Base-by-base conservation (phyloP, 2,329 filamentous ascomycete species). In the Aspergillus sp. region DNA sequence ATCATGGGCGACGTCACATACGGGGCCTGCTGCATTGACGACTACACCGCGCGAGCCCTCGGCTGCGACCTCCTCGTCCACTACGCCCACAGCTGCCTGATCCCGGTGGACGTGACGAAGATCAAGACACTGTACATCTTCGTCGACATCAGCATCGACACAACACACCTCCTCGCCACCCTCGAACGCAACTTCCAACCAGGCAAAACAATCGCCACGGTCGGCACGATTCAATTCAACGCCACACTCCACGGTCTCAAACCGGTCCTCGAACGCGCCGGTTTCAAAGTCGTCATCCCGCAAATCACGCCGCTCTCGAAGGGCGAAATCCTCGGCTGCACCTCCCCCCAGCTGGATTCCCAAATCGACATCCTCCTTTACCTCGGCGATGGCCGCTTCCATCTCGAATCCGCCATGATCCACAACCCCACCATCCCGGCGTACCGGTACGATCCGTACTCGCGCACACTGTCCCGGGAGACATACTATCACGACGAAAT, bases 1-100 rank as follows among this genome's bases (percentile, higher is more conserved):
- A 99, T 99, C 75, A 99, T 99, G 95, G 95, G 95, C 62, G 95
- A 99, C 74, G 95, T 99, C 49, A 99, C 95, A 1, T 99, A 99
- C 75, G 95, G 95, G 63, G 95, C 95, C 22, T 99, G 95, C 81
- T 99, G 95, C 73, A 97, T 99, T 69, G 95, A 99, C 74, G 95
- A 99, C 78, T 99, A 96, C 78, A 99, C 95, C 0, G 96, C 95
- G 1, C 84, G 94, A 49, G 95, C 96, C 0, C 84, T 99, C 22
- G 95, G 92, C 1, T 99, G 95, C 74, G 95, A 99, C 69, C 81
- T 99, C 6, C 83, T 99, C 10, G 91, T 99, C 1, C 95, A 99
- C 78, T 99, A 99, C 73, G 95, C 95, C 1, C 95, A 99, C 78
- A 96, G 91, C 73, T 99, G 95, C 69, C 83, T 99, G 63, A 96